A percentile compares a stretch with the other conserved stretches of the same genome.
phyloP scores from a whole-genome alignment of 225 moss, liverwort and hornwort genomes.

The Pseudoscleropodium purum region DNA sequence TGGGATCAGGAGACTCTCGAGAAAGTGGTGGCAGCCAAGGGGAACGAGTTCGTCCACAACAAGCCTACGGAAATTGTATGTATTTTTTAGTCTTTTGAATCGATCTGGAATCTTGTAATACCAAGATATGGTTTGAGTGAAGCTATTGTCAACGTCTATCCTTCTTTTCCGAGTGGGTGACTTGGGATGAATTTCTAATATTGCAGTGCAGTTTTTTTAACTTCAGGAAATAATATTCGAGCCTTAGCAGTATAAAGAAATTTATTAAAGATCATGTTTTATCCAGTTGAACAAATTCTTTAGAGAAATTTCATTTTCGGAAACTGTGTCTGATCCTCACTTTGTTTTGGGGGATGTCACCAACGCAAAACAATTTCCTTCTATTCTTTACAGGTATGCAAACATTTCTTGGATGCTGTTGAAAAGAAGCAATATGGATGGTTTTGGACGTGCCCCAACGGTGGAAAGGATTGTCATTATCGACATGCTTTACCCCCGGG shows the following conservation, averaged over 20 bases:
- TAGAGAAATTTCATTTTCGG: background rate
- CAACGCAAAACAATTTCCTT: background rate
- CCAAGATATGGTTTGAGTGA: background rate
- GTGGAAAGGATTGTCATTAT: conserved; percentile 98
- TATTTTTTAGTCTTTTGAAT: background rate
- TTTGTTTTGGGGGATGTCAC: background rate
- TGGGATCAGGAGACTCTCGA: conserved; percentile 96
- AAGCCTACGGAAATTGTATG: conserved; percentile 93
- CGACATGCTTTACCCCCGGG: conserved; percentile 95
- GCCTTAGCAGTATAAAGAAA: background rate
- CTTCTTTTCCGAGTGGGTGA: background rate
- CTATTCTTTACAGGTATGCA: conserved; percentile 59
- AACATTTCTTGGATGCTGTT: conserved; percentile 88
- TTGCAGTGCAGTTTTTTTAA: background rate
- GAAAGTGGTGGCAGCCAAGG: conserved; percentile 79
- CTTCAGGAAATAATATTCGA: background rate
- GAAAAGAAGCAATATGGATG: conserved; percentile 99
- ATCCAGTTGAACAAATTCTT: background rate
- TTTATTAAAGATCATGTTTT: background rate
- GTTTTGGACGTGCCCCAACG: conserved; percentile 99
- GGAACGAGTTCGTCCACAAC: conserved; percentile 70
- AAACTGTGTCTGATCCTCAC: background rate
- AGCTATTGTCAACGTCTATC: background rate
- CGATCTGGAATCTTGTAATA: background rate
- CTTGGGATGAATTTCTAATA: background rate